Evolutionary conservation across 306 rosid species (phyloP).

Genomic region (Astragalus glycyphyllos): DNA sequence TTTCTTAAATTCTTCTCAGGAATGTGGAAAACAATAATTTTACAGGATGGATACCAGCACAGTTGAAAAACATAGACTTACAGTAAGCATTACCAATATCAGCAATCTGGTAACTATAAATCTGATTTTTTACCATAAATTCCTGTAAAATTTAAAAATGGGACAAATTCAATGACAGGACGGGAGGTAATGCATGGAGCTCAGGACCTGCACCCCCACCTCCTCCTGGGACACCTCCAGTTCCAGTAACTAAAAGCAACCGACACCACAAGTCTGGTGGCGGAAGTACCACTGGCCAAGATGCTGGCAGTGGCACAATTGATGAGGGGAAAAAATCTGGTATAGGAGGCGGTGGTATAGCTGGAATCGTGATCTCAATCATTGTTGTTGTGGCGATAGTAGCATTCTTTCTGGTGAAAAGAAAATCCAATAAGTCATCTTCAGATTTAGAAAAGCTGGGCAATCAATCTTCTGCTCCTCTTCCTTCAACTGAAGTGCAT

Average conservation of each 20-base stretch:
- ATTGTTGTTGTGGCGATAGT: slow-evolving; percentile 71
- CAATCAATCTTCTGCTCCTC: slow-evolving; percentile 63
- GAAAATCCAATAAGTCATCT: slow-evolving; percentile 72
- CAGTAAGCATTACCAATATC: slow-evolving; percentile 61
- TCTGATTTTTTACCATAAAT: slow-evolving; percentile 33
- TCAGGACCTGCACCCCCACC: slow-evolving; percentile 94
- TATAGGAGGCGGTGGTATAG: slow-evolving; percentile 82
- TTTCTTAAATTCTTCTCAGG: slow-evolving; percentile 59
- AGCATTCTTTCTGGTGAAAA: slow-evolving; percentile 78
- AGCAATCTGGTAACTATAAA: slow-evolving; percentile 32
- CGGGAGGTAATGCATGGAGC: slow-evolving; percentile 78
- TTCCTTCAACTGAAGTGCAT: slow-evolving; percentile 66
- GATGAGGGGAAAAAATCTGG: slow-evolving; percentile 67
- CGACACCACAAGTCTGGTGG: slow-evolving; percentile 64
- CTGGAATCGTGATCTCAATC: slow-evolving; percentile 83
- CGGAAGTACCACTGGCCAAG: slow-evolving; percentile 48
- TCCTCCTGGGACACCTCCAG: slow-evolving; percentile 79
- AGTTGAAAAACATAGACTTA: slow-evolving; percentile 68
- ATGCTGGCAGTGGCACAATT: slow-evolving; percentile 41
- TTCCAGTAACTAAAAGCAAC: slow-evolving; percentile 48
- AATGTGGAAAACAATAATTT: slow-evolving; percentile 85
- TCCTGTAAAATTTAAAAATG: slow-evolving; percentile 39
- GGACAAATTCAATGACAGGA: slow-evolving; percentile 56
- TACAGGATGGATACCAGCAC: slow-evolving; percentile 90
- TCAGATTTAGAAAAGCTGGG: slow-evolving; percentile 73